Percentiles rank a stretch among this genome's conserved stretches.
phyloP scores from a whole-genome alignment of 2,329 filamentous ascomycete genomes.

The Verticillium zaregamsianum region DNA sequence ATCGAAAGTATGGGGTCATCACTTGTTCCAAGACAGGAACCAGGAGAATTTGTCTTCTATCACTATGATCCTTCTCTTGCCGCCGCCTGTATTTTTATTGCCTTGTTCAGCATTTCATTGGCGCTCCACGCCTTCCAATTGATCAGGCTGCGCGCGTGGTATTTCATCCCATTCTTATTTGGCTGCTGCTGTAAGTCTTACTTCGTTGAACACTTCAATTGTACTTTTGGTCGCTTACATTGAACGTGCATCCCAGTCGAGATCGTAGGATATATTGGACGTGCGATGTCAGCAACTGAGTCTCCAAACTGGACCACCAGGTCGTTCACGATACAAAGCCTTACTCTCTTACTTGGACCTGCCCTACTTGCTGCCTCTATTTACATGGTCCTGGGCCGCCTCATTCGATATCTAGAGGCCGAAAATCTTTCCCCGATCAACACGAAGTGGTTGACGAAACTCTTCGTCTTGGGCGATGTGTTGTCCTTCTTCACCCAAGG shows the following conservation, averaged over 20 bases:
- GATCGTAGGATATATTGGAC: slow-evolving; percentile 41
- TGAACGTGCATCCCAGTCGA: not conserved
- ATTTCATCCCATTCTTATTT: no score
- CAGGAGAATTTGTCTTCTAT: no score
- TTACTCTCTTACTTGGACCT: slow-evolving; percentile 41
- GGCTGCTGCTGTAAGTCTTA: no score
- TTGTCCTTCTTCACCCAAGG: slow-evolving; percentile 47
- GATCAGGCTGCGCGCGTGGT: no score
- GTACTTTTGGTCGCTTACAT: no score
- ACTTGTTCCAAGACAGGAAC: no score
- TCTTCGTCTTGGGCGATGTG: slow-evolving; percentile 52
- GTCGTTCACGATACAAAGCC: slow-evolving; percentile 36
- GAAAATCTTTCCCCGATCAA: slow-evolving; percentile 26
- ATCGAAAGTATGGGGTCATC: no score
- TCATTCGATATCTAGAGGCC: slow-evolving; percentile 33
- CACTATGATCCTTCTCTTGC: no score
- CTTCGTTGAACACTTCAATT: no score
- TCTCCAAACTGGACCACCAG: slow-evolving; percentile 31
- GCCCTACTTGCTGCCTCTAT: slow-evolving; percentile 44
- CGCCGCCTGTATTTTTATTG: no score
- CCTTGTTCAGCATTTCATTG: no score
- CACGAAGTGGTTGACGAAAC: slow-evolving; percentile 41
- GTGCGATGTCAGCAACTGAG: slow-evolving; percentile 37
- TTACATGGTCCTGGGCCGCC: slow-evolving; percentile 45
- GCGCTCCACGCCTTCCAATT: no score